Conservation (phyloP, 257 asterid species). For the Handroanthus guayacan region DNA sequence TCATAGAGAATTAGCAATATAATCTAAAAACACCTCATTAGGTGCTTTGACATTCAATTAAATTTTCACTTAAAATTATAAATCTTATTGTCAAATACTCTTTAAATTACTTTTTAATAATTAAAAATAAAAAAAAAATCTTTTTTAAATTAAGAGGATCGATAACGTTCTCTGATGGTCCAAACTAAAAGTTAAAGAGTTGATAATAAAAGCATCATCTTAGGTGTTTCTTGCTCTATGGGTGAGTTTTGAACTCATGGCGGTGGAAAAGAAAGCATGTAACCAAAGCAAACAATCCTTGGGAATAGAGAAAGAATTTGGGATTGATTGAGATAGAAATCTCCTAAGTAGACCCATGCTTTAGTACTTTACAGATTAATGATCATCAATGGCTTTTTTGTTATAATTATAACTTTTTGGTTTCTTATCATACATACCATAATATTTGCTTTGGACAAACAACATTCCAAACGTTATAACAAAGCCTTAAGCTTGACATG, state of each 20-base stretch:
- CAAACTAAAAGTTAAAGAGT: no score
- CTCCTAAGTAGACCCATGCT: background rate
- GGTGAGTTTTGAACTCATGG: background rate
- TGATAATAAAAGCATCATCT: no score
- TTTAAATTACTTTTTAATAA: no score
- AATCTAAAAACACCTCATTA: no score
- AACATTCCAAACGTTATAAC: conserved; percentile 24
- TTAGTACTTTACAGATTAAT: conserved; percentile 16
- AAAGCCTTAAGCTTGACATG: background rate
- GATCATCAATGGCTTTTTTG: conserved; percentile 15
- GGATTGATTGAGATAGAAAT: conserved; percentile 21
- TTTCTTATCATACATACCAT: conserved; percentile 1
- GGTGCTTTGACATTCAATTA: no score
- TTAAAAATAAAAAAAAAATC: no score
- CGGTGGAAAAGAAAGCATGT: conserved; percentile 24
- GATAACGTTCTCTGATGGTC: no score
- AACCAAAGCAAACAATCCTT: conserved; percentile 23
- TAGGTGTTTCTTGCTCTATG: no score
- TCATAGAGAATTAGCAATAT: no score
- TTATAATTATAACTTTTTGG: background rate
- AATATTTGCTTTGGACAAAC: conserved; percentile 1
- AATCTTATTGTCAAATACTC: no score
- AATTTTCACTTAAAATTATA: no score
- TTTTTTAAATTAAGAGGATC: no score
- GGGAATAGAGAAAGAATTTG: conserved; percentile 27